Evolutionary conservation across 768 basidiomycete genomes (phyloP).

Genomic region (Hypsizygus marmoreus): DNA sequence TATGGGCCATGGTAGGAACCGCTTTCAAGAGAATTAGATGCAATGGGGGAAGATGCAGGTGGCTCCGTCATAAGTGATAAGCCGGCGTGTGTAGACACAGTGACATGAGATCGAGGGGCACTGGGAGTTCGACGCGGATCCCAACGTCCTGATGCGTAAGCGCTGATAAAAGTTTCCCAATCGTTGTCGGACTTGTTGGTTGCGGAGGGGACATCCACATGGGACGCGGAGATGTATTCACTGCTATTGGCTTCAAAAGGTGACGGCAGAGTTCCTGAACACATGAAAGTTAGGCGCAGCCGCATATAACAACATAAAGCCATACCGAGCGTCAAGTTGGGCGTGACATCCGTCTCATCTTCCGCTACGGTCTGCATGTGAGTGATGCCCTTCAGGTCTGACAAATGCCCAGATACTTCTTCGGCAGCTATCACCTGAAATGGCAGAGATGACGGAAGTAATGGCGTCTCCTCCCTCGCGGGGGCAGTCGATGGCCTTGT

Average conservation of each 20-base stretch:
- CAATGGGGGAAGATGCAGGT: background rate
- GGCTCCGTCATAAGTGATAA: slow-evolving; percentile 10
- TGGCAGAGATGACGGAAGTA: slow-evolving; percentile 43
- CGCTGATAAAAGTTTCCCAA: slow-evolving; percentile 77
- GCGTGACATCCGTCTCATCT: slow-evolving; percentile 19
- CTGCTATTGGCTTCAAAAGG: slow-evolving; percentile 17
- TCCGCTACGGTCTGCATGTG: slow-evolving; percentile 27
- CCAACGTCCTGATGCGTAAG: slow-evolving; percentile 79
- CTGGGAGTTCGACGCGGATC: slow-evolving; percentile 73
- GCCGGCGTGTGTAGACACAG: slow-evolving; percentile 1
- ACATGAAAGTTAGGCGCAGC: background rate
- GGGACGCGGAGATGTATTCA: background rate
- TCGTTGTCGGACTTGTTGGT: slow-evolving; percentile 40
- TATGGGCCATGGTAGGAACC: too few relatives aligned
- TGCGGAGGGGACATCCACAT: slow-evolving; percentile 2
- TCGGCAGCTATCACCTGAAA: slow-evolving; percentile 4
- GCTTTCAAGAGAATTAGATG: too few relatives aligned
- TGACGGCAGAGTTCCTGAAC: slow-evolving; percentile 20
- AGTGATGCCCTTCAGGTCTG: slow-evolving; percentile 1
- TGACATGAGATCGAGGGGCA: slow-evolving; percentile 41
- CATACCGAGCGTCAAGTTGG: slow-evolving; percentile 19
- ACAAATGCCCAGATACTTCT: background rate
- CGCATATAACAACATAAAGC: background rate
- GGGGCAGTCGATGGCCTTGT: slow-evolving; percentile 41
- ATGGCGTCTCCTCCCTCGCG: slow-evolving; percentile 39